Evolutionary conservation across 1,284 basidiomycete genomes (phyloP).

Genomic region (Caloboletus inedulis): DNA sequence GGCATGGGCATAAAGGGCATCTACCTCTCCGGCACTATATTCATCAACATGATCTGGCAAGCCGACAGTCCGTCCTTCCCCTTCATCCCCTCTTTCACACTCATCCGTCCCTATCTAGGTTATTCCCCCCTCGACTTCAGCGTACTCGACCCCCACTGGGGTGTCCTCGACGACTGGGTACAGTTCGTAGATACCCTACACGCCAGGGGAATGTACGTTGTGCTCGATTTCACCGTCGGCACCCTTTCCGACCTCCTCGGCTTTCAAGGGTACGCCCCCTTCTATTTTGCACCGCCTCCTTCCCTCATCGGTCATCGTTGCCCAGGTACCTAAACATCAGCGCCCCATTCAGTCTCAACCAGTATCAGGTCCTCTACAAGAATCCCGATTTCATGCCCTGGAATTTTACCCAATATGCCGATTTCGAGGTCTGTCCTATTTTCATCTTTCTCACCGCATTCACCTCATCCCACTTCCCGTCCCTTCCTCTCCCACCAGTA

Average conservation of each 20-base stretch:
- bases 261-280: constrained; percentile 62
- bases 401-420: constrained; percentile 80
- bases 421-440: constrained; percentile 58
- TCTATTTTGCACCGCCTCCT: constrained; percentile 2
- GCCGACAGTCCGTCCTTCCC: constrained; percentile 72
- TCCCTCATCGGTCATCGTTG: constrained; percentile 15
- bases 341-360: constrained; percentile 72
- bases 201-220: constrained; percentile 80
- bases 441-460: background rate
- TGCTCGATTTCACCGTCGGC: constrained; percentile 89
- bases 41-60: constrained; percentile 93
- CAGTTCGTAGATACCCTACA: constrained; percentile 74
- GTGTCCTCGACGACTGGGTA: constrained; percentile 76
- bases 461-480: background rate
- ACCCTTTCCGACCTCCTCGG: constrained; percentile 88
- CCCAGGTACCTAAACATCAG: constrained; percentile 72
- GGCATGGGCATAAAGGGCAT: constrained; percentile 83
- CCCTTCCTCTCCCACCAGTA: constrained; percentile 40
- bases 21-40: constrained; percentile 88
- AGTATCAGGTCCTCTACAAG: constrained; percentile 78
- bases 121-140: constrained; percentile 91
- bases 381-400: constrained; percentile 74
- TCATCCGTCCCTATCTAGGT: constrained; percentile 44
- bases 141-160: constrained; percentile 88
- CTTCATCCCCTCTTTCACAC: background rate